These are phyloP conservation scores for Lactarius pseudohatsudake DNA, from an alignment of 768 basidiomycete species.

Conservation along the genomic window DNA sequence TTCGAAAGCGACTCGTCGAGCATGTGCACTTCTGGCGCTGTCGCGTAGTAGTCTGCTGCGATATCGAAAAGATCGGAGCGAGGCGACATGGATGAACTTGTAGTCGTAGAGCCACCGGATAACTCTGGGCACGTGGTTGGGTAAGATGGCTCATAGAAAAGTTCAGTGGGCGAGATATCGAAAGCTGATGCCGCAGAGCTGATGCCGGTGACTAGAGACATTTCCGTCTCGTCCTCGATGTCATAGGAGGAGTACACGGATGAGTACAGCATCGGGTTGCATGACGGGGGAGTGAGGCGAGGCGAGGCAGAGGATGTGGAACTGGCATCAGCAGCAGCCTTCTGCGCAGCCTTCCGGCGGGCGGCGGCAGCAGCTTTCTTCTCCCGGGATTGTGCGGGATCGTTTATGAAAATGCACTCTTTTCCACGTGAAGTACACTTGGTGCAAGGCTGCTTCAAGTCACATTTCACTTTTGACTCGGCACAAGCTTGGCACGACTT, in stretches of 20 bases:
- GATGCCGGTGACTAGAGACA: constrained; percentile 17
- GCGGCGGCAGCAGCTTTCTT: constrained; percentile 29
- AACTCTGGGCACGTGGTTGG: constrained; percentile 22
- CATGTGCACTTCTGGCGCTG: constrained; percentile 21
- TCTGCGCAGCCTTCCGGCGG: constrained; percentile 23
- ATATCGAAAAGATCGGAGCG: constrained; percentile 29
- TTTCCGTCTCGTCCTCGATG: constrained; percentile 14
- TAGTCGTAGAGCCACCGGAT: constrained; percentile 20
- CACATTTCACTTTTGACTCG: constrained; percentile 68
- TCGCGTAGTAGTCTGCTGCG: constrained; percentile 22
- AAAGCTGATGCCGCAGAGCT: constrained; percentile 19
- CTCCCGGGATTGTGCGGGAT: constrained; percentile 28
- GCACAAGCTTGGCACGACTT: constrained; percentile 68
- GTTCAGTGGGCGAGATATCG: constrained; percentile 22
- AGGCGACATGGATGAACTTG: constrained; percentile 29
- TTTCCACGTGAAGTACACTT: constrained; percentile 59
- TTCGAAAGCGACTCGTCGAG: constrained; percentile 29
- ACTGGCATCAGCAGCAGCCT: constrained; percentile 12
- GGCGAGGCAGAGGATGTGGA: constrained; percentile 25
- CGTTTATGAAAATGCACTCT: constrained; percentile 51
- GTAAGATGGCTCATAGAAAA: constrained; percentile 20
- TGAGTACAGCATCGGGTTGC: constrained; percentile 14
- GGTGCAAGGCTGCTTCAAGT: constrained; percentile 59
- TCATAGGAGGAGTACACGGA: constrained; percentile 20
- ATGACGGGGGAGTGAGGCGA: constrained; percentile 16